Percentiles rank a stretch among this genome's conserved stretches.
Conservation (phyloP, 2,329 filamentous ascomycete genomes). For the Cladophialophora chaetospira region DNA sequence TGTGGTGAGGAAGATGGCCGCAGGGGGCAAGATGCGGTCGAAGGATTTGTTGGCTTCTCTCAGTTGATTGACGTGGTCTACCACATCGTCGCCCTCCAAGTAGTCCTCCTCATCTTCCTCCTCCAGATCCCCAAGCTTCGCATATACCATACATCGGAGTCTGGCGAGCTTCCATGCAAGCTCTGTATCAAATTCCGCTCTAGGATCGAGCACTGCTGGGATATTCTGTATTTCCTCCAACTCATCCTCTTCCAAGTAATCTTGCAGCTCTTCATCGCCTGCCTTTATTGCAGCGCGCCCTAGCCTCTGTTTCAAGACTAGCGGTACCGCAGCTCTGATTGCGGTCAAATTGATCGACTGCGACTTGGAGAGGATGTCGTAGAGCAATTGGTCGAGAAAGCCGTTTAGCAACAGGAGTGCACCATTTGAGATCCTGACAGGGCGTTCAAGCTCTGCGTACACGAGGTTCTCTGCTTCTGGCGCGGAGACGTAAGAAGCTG, state of each 20-base stretch:
- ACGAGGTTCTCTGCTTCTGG: slow-evolving; percentile 90
- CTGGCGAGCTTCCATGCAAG: slow-evolving; percentile 91
- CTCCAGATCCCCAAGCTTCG: slow-evolving; percentile 92
- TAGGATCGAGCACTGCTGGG: slow-evolving; percentile 53
- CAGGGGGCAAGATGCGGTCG: slow-evolving; percentile 78
- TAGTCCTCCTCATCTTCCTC: slow-evolving; percentile 94
- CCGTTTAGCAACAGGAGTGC: slow-evolving; percentile 81
- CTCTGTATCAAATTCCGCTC: slow-evolving; percentile 78
- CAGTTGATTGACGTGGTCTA: slow-evolving; percentile 37
- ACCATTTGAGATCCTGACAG: slow-evolving; percentile 70
- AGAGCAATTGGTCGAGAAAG: slow-evolving; percentile 91
- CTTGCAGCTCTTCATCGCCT: slow-evolving; percentile 82
- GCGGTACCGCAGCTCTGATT: slow-evolving; percentile 78
- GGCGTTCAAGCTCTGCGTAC: slow-evolving; percentile 80
- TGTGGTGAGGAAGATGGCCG: slow-evolving; percentile 93
- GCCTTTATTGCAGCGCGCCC: slow-evolving; percentile 80
- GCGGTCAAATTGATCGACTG: slow-evolving; percentile 74
- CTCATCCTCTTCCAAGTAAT: slow-evolving; percentile 78
- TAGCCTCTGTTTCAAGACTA: slow-evolving; percentile 85
- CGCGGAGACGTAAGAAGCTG: slow-evolving; percentile 82
- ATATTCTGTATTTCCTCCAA: slow-evolving; percentile 64
- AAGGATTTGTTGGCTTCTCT: slow-evolving; percentile 58
- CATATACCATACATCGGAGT: slow-evolving; percentile 97
- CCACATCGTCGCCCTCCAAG: slow-evolving; percentile 76
- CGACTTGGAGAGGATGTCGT: slow-evolving; percentile 80